These are phyloP conservation scores for Xylariaceae sp. DNA, from an alignment of 2,329 filamentous ascomycete species.

Conservation along the genomic window DNA sequence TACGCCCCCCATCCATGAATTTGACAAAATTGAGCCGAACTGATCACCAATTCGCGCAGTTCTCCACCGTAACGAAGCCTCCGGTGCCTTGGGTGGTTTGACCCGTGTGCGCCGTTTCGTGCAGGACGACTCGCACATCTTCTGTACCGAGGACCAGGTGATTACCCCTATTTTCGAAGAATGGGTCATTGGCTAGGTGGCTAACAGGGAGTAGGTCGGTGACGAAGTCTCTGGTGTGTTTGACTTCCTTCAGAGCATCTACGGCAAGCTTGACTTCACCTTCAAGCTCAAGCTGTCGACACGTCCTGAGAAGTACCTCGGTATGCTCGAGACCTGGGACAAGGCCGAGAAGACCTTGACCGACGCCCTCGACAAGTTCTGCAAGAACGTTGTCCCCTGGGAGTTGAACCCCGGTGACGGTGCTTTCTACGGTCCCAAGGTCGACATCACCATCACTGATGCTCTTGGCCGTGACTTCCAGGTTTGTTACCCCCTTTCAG, in stretches of 20 bases:
- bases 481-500: conserved; percentile 1
- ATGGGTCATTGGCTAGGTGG: background rate
- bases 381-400: conserved; percentile 61
- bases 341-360: conserved; percentile 77
- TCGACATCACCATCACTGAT: conserved; percentile 92
- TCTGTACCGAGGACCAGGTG: conserved; percentile 57
- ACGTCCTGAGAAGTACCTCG: conserved; percentile 17
- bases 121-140: conserved; percentile 88
- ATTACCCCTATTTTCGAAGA: background rate
- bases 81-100: conserved; percentile 72
- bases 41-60: conserved; percentile 34
- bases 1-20: no score
- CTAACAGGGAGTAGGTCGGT: conserved; percentile 10
- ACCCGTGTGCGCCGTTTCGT: conserved; percentile 83
- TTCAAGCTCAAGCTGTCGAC: conserved; percentile 51
- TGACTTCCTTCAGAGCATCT: conserved; percentile 63
- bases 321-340: conserved; percentile 71
- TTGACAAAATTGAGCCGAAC: background rate
- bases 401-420: conserved; percentile 91
- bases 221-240: conserved; percentile 50
- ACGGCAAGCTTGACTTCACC: conserved; percentile 77
- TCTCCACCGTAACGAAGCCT: conserved; percentile 81
- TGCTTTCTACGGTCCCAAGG: conserved; percentile 98
- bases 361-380: conserved; percentile 72
- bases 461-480: conserved; percentile 65